phyloP scores from a whole-genome alignment of 2,329 filamentous ascomycete species.

The Alternaria metachromatica region DNA sequence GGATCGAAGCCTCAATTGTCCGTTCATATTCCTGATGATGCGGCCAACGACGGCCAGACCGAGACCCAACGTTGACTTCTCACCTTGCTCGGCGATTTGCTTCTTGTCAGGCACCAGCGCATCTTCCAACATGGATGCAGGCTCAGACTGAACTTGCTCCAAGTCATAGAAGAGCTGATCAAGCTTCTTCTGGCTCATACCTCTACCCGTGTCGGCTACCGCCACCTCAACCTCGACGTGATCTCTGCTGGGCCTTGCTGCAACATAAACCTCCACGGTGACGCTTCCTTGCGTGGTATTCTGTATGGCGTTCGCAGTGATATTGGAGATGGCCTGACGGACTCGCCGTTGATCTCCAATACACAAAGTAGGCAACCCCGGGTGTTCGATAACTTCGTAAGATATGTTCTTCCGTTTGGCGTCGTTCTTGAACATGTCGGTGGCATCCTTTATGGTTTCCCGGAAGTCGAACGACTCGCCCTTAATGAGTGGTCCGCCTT shows the following conservation, averaged over 20 bases:
- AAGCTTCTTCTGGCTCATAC: constrained; percentile 64
- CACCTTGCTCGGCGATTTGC: constrained; percentile 32
- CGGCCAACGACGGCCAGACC: constrained; percentile 89
- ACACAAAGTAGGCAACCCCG: constrained; percentile 72
- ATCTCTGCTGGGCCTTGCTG: constrained; percentile 46
- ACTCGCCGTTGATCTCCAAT: constrained; percentile 80
- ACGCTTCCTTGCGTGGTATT: constrained; percentile 74
- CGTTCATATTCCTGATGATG: constrained; percentile 88
- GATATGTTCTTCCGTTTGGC: constrained; percentile 76
- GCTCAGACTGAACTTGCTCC: constrained; percentile 65
- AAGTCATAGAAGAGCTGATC: constrained; percentile 68
- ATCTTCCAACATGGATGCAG: constrained; percentile 37
- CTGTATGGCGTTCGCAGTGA: constrained; percentile 84
- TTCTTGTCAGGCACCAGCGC: constrained; percentile 42
- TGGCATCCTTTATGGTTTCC: constrained; percentile 76
- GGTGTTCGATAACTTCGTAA: constrained; percentile 72
- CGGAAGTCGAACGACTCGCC: constrained; percentile 79
- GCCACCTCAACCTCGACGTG: constrained; percentile 75
- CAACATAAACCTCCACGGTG: constrained; percentile 72
- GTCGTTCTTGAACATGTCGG: constrained; percentile 74
- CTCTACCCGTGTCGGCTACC: constrained; percentile 76
- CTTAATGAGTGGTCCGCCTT: constrained; percentile 78
- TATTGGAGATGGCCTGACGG: constrained; percentile 82
- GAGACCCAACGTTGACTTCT: constrained; percentile 70
- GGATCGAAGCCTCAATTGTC: constrained; percentile 82